Base-by-base conservation (phyloP, 148 eudicot species). In the Camellia sinensis region DNA sequence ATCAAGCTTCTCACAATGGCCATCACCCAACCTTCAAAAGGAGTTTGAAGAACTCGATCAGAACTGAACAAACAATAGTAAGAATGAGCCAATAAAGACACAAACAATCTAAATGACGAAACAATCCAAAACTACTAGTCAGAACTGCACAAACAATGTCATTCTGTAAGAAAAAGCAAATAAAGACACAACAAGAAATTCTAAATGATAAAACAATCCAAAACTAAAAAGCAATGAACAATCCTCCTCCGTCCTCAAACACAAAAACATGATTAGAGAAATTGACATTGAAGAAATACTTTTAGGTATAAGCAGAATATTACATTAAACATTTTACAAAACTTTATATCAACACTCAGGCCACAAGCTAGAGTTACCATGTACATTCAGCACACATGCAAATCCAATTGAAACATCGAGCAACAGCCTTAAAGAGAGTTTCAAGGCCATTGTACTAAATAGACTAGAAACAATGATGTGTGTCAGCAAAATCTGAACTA, bases 11-110 rank as follows among this genome's bases (percentile, higher is more conserved):
- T 93, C 88, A 96, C 99, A 83, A 96, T 89, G 79, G 98, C 98
- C 99, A 96, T 96, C 85, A 96, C 66, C 99, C 95, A 96, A 80
- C 98, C 99, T 87, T 89, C 89, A 29, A 93, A 78, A 73, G 97
- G 93, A 81, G 99, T 89, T 84, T 93, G 92, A 84, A 95, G 91
- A 85, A 95, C 99, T 64, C 75, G 93, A 86, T 93, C 99, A 69
- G 97, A 95, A 83, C 97, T 95, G 97, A 85, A 85, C 19, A 76
- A 56, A 80, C n/a, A 44, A 82, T 69, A 43, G 21, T 78, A 19
- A 71, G 78, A 60, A 77, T 68, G 22, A 53, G 80, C 70, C 46
- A 76, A 54, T 22, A 65, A 13, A 82, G 17, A n/a, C 45, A 73
- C 41, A 41, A 3, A n/a, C 64, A 18, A 15, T 56, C 45, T 37